Evolutionary conservation across 768 basidiomycete species (phyloP), one percentile per base, ranked within the genome.

Genomic region (Russula dissimulans): DNA sequence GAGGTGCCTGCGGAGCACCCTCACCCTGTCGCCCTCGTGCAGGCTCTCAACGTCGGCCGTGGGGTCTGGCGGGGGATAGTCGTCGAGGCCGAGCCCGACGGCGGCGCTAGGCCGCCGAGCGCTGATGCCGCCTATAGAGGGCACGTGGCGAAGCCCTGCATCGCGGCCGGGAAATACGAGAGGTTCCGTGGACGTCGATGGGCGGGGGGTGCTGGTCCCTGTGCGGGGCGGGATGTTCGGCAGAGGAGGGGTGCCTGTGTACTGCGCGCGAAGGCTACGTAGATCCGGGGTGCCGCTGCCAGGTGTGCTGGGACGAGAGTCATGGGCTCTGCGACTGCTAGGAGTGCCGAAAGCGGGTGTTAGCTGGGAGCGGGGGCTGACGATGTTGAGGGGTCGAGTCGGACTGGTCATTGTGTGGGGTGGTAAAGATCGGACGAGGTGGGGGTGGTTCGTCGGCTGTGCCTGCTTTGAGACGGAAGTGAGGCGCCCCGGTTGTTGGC

Each of bases 21-120:
- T 83, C 3, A 85, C 86, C 74, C 92, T 97, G 69, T 94, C 90
- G 63, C 91, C 89, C 22, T 87, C 86, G 0, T 88, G 79, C 31
- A 92, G 73, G 29, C 78, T 81, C 22, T 88, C 86, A 14, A 87
- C 14, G 36, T 64, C 64, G 67, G 61, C 78, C 77, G 17, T 56
- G 73, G 56, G 65, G 36, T 43, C 61, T 49, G 66, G 67, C 57
- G 65, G 73, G 59, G 70, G 69, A 14, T 68, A 15, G 62, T 71
- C 44, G 48, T 69, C 65, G 69, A 57, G 36, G 14, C 61, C 64
- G 14, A 59, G 62, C 0, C 57, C 57, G 56, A 63, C 4, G 49
- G 47, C 50, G 10, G 38, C 2, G 34, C 10, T 60, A 10, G 75
- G 72, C 26, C 72, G 71, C 44, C 70, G 70, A n/a, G 77, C 73